Evolutionary conservation across 2,329 filamentous ascomycete species (phyloP).

Genomic region (Hawksworthiomyces lignivorus): DNA sequence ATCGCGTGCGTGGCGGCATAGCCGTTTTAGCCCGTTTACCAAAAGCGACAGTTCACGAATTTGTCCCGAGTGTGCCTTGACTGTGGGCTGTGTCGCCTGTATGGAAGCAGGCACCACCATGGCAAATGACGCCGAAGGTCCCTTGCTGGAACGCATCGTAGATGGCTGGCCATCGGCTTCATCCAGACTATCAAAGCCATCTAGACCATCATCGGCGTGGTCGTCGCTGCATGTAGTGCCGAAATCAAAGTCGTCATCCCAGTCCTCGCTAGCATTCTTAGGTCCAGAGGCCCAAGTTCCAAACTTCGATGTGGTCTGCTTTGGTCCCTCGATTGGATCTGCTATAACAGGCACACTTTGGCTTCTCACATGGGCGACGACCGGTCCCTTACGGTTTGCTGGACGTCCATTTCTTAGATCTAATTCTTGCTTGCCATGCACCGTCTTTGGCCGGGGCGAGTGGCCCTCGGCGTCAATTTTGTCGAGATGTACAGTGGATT

Average conservation of each 20-base stretch:
- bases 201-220: slow-evolving; percentile 1
- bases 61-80: slow-evolving; percentile 76
- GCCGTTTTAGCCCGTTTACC: slow-evolving; percentile 74
- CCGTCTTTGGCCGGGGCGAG: slow-evolving; percentile 62
- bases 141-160: slow-evolving; percentile 22
- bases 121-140: slow-evolving; percentile 29
- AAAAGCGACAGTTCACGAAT: slow-evolving; percentile 73
- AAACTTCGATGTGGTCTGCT: slow-evolving; percentile 57
- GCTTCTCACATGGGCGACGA: slow-evolving; percentile 64
- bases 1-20: slow-evolving; percentile 62
- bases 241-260: slow-evolving; percentile 87
- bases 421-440: slow-evolving; percentile 66
- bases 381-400: slow-evolving; percentile 59
- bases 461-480: slow-evolving; percentile 51
- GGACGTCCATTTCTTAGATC: slow-evolving; percentile 64
- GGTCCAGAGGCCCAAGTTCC: slow-evolving; percentile 76
- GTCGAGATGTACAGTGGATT: slow-evolving; percentile 50
- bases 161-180: slow-evolving; percentile 1
- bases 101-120: slow-evolving; percentile 77
- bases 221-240: slow-evolving; percentile 31
- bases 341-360: slow-evolving; percentile 71
- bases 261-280: slow-evolving; percentile 76
- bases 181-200: slow-evolving; percentile 2
- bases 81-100: slow-evolving; percentile 71
- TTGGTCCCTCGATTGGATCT: slow-evolving; percentile 50